phyloP scores from a whole-genome alignment of 2,329 filamentous ascomycete genomes.

The Neofusicoccum kwambonambiense region DNA sequence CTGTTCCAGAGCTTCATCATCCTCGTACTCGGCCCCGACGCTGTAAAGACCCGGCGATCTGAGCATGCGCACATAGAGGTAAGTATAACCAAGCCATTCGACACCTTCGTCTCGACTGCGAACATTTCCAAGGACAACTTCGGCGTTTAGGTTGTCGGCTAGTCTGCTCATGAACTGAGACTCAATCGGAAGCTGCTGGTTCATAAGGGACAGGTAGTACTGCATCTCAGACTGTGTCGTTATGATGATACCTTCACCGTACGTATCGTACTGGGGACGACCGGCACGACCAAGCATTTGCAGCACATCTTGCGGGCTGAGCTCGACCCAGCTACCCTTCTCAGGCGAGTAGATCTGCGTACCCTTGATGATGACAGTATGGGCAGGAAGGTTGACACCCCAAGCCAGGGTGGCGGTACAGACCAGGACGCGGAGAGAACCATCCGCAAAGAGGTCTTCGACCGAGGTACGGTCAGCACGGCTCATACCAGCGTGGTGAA shows the following conservation, averaged over 20 bases:
- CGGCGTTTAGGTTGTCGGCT: constrained; percentile 94
- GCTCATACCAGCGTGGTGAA: constrained; percentile 97
- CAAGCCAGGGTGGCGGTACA: constrained; percentile 98
- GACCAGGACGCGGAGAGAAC: constrained; percentile 89
- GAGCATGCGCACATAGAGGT: constrained; percentile 96
- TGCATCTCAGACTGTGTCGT: constrained; percentile 93
- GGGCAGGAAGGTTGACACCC: constrained; percentile 97
- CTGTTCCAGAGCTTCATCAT: constrained; percentile 88
- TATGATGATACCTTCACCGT: constrained; percentile 98
- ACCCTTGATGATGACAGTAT: constrained; percentile 98
- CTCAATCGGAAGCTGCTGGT: constrained; percentile 96
- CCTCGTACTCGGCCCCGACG: constrained; percentile 92
- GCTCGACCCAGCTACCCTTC: constrained; percentile 96
- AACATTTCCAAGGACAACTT: constrained; percentile 91
- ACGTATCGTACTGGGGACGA: constrained; percentile 94
- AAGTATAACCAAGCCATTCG: constrained; percentile 98
- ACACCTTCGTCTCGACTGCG: constrained; percentile 90
- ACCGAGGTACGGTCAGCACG: constrained; percentile 92
- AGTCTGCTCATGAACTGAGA: constrained; percentile 91
- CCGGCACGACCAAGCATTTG: constrained; percentile 99
- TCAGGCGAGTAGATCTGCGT: constrained; percentile 98
- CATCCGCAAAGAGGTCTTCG: constrained; percentile 89
- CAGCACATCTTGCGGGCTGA: constrained; percentile 94
- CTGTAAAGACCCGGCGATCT: constrained; percentile 92
- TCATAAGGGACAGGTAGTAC: constrained; percentile 94